Conservation (phyloP, 225 moss, liverwort and hornwort genomes). For the Physcomitrellopsis africana region DNA sequence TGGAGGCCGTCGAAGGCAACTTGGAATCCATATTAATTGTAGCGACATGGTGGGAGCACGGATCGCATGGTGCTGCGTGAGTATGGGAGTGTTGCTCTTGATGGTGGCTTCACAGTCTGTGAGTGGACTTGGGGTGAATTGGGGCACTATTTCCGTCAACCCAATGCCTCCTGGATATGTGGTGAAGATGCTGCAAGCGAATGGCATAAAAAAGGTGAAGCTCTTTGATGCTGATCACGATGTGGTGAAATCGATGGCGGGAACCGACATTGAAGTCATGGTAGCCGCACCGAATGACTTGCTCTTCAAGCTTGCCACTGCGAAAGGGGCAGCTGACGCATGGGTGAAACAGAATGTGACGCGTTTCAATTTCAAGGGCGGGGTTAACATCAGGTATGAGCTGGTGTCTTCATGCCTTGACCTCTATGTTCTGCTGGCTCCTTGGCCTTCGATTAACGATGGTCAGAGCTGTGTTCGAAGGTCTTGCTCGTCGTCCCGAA, state of each 20-base stretch:
- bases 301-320: conserved; percentile 37
- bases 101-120: not conserved
- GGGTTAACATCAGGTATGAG: conserved; percentile 70
- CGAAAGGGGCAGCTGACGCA: conserved; percentile 41
- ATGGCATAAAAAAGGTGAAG: conserved; percentile 33
- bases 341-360: conserved; percentile 79
- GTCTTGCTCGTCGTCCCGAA: too few species aligned
- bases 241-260: conserved; percentile 45
- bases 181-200: conserved; percentile 32
- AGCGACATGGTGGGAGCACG: conserved; percentile 27
- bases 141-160: conserved; percentile 32
- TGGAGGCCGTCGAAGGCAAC: not conserved
- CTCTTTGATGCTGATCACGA: conserved; percentile 38
- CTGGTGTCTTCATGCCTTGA: not conserved
- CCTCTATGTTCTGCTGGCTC: not conserved
- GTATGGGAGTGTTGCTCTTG: not conserved
- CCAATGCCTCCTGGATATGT: conserved; percentile 29
- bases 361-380: conserved; percentile 51
- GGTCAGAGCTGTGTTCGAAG: too few species aligned
- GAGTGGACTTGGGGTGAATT: conserved; percentile 30
- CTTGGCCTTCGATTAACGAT: too few species aligned
- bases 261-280: conserved; percentile 67
- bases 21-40: not conserved
- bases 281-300: conserved; percentile 68
- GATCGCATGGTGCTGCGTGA: not conserved